phyloP scores from a whole-genome alignment of 2,329 filamentous ascomycete genomes.

The Rhytidhysteron rufulum region DNA sequence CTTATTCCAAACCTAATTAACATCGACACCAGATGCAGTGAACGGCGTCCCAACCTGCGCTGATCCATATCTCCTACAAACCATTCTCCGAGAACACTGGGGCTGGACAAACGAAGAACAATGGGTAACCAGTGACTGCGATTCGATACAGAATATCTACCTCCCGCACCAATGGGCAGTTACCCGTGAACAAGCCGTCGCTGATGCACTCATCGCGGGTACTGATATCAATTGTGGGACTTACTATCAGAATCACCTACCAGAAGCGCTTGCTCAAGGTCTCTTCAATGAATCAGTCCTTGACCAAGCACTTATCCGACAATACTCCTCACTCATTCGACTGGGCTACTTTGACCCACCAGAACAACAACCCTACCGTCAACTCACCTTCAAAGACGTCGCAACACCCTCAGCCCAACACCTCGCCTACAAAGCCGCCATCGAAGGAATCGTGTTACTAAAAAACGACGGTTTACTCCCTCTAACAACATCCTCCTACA shows the following conservation, averaged over 20 bases:
- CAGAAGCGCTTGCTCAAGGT: conserved; percentile 39
- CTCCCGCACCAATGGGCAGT: conserved; percentile 44
- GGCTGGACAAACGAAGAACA: conserved; percentile 59
- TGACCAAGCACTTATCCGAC: conserved; percentile 48
- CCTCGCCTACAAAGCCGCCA: conserved; percentile 53
- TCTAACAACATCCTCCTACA: conserved; percentile 32
- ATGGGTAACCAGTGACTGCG: conserved; percentile 64
- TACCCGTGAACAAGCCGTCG: conserved; percentile 45
- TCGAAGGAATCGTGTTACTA: conserved; percentile 46
- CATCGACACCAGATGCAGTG: conserved; percentile 47
- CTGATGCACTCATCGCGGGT: conserved; percentile 48
- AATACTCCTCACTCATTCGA: conserved; percentile 53
- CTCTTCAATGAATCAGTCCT: conserved; percentile 45
- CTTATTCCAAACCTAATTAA: not conserved
- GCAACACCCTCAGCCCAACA: conserved; percentile 51
- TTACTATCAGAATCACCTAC: conserved; percentile 45
- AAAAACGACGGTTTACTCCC: conserved; percentile 53
- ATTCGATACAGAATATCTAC: conserved; percentile 58
- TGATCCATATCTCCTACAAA: conserved; percentile 58
- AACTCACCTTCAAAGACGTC: conserved; percentile 54
- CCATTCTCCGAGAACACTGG: conserved; percentile 63
- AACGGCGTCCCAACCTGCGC: conserved; percentile 65
- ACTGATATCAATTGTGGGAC: conserved; percentile 54
- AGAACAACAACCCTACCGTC: conserved; percentile 45
- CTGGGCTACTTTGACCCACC: conserved; percentile 57